Base-by-base conservation (phyloP, 805 yeast genomes). In the Candida nonsorbophila region DNA sequence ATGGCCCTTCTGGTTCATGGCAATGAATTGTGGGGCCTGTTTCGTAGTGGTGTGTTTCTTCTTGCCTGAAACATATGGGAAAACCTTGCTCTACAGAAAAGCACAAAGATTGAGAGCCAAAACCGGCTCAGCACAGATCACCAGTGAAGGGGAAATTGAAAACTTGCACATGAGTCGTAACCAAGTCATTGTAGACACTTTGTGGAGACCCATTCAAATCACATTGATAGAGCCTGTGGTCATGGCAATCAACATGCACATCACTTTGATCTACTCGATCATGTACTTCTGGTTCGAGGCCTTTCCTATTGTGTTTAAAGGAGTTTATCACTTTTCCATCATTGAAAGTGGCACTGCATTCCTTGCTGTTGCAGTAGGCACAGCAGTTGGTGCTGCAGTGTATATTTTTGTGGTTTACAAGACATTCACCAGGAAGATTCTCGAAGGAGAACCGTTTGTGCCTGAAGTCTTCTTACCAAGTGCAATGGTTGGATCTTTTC, bases 261-360 rank as follows among this genome's bases (percentile, higher is more conserved):
- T 70, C 36, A 70, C 77, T 1, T 43, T 76, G 32, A 55, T 67
- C 4, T 77, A 76, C 43, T 71, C 77, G 19, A 50, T 69, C 16
- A 41, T 69, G 43, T 77, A 73, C 47, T 49, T 73, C 14, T 76
- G 69, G 58, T 72, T 76, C 41, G 81, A 68, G 58, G 40, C 42
- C 4, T 36, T 35, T 23, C 81, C 82, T 6, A 55, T 74, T 20
- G 73, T 71, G 3, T 76, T 67, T 35, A 33, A 34, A 6, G 69
- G 58, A 3, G 42, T 61, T n/a, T 57, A 71, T 38, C 43, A 55
- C 22, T 75, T 76, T 47, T 61, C 70, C 3, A 38, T 59, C 13
- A 57, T 74, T 18, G 69, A 66, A 28, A 32, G 45, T 30, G 80
- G 81, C 22, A 49, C 61, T 2, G 49, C 77, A 1, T 77, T 61